Base-by-base conservation (phyloP, 495 filamentous ascomycete species). In the Xylaria longipes region DNA sequence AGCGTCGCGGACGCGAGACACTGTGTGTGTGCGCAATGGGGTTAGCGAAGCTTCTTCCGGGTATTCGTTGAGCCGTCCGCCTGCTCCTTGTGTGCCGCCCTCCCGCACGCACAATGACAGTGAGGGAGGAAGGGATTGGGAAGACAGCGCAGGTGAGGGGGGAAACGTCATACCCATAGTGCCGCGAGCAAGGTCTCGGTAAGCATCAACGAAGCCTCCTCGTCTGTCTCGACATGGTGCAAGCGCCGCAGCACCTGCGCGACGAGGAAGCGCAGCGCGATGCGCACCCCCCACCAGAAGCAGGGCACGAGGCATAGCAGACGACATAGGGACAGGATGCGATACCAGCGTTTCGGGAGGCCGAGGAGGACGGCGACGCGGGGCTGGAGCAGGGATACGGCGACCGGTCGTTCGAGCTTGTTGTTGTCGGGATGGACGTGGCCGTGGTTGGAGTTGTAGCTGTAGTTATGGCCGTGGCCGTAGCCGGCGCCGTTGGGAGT, bases 1-100 rank as follows among this genome's bases (percentile, higher is more conserved):
- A 96, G 87, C 81, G 94, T 94, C 62, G 90, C 94, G 48, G 92
- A 94, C 80, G 92, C 90, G 78, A 85, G 88, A 84, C 93, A 94
- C 93, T 95, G 66, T 64, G 29, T 64, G 29, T 20, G 43, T 37
- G 50, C 48, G 20, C 35, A 7, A 31, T 29, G 11, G 8, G 25
- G 69, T 71, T 43, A 71, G 69, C 31, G n/a, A n/a, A n/a, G n/a
- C 52, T 31, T 57, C 1, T 57, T 31, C 35, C 33, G 15, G 20
- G n/a, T 43, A 0, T 1, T 33, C 3, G 50, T n/a, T 50, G 46
- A 25, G 8, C 8, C 12, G n/a, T 50, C 46, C 1, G 17, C 20
- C 17, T 25, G 5, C 5, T 33, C 11, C 7, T 39, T 35, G 58
- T 45, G 39, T 31, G 22, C 37, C 37, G 7, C 17, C 37, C 3